Evolutionary conservation across 2,329 filamentous ascomycete species (phyloP).

Genomic region (Elsinoe ampelina): DNA sequence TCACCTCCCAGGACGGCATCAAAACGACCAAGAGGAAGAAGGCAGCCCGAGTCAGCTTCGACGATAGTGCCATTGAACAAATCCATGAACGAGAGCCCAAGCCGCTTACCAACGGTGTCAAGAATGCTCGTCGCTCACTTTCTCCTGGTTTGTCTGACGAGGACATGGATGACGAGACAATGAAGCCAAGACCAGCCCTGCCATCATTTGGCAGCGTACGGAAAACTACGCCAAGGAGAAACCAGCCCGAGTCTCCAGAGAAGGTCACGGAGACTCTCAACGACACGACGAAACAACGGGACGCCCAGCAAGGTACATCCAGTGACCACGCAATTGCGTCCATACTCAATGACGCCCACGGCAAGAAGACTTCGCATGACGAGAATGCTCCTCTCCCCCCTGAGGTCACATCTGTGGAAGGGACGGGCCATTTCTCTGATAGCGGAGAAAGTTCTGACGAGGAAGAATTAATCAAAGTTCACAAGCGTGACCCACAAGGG

Average conservation of each 20-base stretch:
- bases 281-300: slow-evolving; percentile 29
- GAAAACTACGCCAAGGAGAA: slow-evolving; percentile 43
- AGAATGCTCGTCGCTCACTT: slow-evolving; percentile 19
- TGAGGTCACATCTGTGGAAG: slow-evolving; percentile 61
- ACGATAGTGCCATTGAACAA: slow-evolving; percentile 52
- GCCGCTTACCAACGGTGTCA: background rate
- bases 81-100: slow-evolving; percentile 26
- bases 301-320: slow-evolving; percentile 41
- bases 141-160: slow-evolving; percentile 26
- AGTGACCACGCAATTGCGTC: slow-evolving; percentile 52
- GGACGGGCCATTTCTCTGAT: slow-evolving; percentile 54
- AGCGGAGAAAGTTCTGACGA: slow-evolving; percentile 25
- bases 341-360: slow-evolving; percentile 47
- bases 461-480: background rate
- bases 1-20: slow-evolving; percentile 27
- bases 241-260: slow-evolving; percentile 36
- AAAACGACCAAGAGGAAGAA: slow-evolving; percentile 48
- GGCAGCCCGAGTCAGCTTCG: slow-evolving; percentile 67
- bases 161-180: slow-evolving; percentile 54
- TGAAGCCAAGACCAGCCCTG: slow-evolving; percentile 65
- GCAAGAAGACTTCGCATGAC: slow-evolving; percentile 34
- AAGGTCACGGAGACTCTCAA: slow-evolving; percentile 41
- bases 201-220: slow-evolving; percentile 67
- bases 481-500: background rate
- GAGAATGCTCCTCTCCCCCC: slow-evolving; percentile 58